Conservation (phyloP, 768 basidiomycete species). For the Tephrocybe sp. region DNA sequence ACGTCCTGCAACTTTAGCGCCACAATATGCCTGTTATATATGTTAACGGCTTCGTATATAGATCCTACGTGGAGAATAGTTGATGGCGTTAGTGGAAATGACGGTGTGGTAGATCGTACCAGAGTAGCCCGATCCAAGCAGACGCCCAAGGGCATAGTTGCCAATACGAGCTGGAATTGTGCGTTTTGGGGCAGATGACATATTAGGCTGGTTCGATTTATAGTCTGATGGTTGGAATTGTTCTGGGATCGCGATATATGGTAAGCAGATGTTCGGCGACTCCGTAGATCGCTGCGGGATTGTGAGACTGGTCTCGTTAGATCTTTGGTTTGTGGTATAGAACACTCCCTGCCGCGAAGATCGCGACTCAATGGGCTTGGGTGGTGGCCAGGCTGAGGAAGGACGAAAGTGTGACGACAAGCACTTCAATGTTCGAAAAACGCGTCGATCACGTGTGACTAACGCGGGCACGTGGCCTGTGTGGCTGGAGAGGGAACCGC, state of each 20-base stretch:
- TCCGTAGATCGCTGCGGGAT: too few species aligned
- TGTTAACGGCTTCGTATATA: constrained; percentile 62
- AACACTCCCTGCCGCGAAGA: too few species aligned
- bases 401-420: not conserved
- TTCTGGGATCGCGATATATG: not conserved
- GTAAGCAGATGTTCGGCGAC: too few species aligned
- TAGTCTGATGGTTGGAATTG: not conserved
- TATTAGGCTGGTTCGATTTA: not conserved
- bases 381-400: not conserved
- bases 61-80: constrained; percentile 45
- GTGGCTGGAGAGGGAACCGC: too few species aligned
- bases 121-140: constrained; percentile 73
- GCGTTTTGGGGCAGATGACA: constrained; percentile 7
- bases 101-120: constrained; percentile 38
- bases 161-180: constrained; percentile 43
- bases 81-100: not conserved
- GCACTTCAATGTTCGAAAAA: constrained; percentile 29
- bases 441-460: constrained; percentile 32
- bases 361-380: not conserved
- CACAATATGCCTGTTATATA: constrained; percentile 58
- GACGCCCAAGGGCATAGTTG: constrained; percentile 61
- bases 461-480: constrained; percentile 19
- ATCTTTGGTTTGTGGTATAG: too few species aligned
- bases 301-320: too few species aligned
- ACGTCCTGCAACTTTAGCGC: constrained; percentile 74